Evolutionary conservation across 805 yeast genomes (phyloP), one percentile per base, ranked within the genome.

Genomic region (Ogataea pilisensis): DNA sequence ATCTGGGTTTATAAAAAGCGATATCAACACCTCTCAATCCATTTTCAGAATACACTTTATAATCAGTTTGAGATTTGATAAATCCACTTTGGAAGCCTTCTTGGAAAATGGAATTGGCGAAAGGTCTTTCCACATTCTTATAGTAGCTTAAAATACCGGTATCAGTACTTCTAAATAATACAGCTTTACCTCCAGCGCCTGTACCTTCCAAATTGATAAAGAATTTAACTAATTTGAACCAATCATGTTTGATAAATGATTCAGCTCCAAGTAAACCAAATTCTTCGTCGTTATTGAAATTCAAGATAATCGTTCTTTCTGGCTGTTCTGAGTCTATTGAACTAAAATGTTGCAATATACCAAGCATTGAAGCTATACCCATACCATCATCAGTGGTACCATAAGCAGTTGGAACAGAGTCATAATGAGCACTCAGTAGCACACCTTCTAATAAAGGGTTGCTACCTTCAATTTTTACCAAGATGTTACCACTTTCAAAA

Each of bases 301-400:
- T 89, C 64, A 90, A 80, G 6, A 89, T 69, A 12, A 90, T 63
- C 4, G 90, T 83, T 43, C 95, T 70, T 34, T 70, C 59, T 1
- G 96, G 95, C 47, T 74, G 82, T 9, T 60, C 45, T 2, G 60
- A 55, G 1, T 49, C 49, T 1, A 42, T 48, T 0, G 44, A 31
- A 0, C 69, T 59, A 49, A 67, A 75, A 51, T 76, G 63, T 31
- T 78, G 71, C 43, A 89, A 63, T 3, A 85, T 66, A 2, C 89
- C 95, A 35, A 89, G 64, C 71, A 89, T 66, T 8, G 93, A 73
- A 1, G 89, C 95, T 44, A 87, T 71, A 8, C 96, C 96, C 67
- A 81, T 80, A 1, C 96, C 96, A 56, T 88, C 96, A 59, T 90
- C 97, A 2, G 96, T 90, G 2, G 93, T 79, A 24, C 97, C 97